phyloP scores from a whole-genome alignment of 2,329 filamentous ascomycete species.

The Hirsutella thompsonii region DNA sequence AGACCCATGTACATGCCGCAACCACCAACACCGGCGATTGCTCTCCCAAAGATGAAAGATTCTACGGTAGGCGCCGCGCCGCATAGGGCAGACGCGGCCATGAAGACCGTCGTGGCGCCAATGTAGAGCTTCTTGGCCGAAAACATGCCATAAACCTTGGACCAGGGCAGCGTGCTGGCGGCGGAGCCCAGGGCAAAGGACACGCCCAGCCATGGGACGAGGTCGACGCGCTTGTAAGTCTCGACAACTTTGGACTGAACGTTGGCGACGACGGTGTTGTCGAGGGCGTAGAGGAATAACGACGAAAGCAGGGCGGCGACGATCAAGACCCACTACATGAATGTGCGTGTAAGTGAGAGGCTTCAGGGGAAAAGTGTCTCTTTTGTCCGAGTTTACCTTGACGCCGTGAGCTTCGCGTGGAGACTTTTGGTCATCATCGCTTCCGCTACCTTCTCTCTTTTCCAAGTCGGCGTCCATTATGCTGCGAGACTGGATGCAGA shows the following conservation, averaged over 20 bases:
- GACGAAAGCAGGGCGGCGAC: not conserved
- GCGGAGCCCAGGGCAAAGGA: conserved; percentile 14
- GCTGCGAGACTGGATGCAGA: no score
- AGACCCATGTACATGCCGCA: conserved; percentile 3
- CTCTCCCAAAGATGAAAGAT: conserved; percentile 24
- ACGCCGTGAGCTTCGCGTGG: no score
- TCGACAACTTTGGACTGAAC: conserved; percentile 14
- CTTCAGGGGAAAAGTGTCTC: no score
- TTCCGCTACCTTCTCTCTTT: no score
- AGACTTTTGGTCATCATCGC: no score
- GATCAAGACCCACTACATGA: not conserved
- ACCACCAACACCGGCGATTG: conserved; percentile 9
- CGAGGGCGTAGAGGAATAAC: conserved; percentile 5
- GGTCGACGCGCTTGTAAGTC: conserved; percentile 21
- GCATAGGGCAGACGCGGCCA: conserved; percentile 13
- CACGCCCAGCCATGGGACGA: conserved; percentile 19
- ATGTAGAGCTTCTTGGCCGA: conserved; percentile 18
- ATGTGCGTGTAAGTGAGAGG: no score
- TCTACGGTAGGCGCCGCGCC: conserved; percentile 16
- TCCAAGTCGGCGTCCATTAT: no score
- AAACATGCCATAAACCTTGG: conserved; percentile 18
- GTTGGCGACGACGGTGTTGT: conserved; percentile 13
- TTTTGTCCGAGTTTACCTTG: no score
- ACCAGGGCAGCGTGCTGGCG: conserved; percentile 14
- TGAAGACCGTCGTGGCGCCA: conserved; percentile 10